phyloP scores from a whole-genome alignment of 2,329 filamentous ascomycete species.

The Penicillium occitanis region DNA sequence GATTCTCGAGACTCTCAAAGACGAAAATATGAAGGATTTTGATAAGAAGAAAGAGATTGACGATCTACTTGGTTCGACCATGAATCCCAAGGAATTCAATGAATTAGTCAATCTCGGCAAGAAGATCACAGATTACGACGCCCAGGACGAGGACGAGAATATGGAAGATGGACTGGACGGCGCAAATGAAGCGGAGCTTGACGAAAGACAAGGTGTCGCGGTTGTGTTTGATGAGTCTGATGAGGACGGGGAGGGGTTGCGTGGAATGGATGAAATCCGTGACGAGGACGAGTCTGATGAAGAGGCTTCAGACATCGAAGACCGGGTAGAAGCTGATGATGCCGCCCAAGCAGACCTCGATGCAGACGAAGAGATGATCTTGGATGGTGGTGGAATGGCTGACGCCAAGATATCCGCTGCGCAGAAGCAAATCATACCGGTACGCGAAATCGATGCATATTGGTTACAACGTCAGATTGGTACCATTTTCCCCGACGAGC shows the following conservation, averaged over 20 bases:
- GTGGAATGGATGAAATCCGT: constrained; percentile 78
- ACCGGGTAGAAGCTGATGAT: constrained; percentile 53
- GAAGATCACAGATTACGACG: constrained; percentile 98
- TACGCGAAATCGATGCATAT: constrained; percentile 92
- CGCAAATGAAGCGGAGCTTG: constrained; percentile 72
- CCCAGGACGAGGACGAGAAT: constrained; percentile 90
- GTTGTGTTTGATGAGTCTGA: constrained; percentile 96
- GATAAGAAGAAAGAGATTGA: constrained; percentile 99
- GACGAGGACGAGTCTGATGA: constrained; percentile 78
- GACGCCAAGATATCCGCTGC: constrained; percentile 49
- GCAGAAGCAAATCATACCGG: constrained; percentile 63
- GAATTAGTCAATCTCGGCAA: constrained; percentile 94
- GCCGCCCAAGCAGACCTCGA: constrained; percentile 44
- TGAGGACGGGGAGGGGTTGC: constrained; percentile 76
- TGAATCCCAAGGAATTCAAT: constrained; percentile 91
- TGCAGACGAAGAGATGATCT: constrained; percentile 72
- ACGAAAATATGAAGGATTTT: constrained; percentile 92
- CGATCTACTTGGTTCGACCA: constrained; percentile 78
- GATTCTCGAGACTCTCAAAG: constrained; percentile 86
- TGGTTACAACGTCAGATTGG: constrained; percentile 96
- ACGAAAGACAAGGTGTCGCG: constrained; percentile 93
- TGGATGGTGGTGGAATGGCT: constrained; percentile 64
- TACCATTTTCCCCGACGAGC: constrained; percentile 81
- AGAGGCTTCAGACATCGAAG: constrained; percentile 61
- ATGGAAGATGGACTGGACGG: constrained; percentile 68